A percentile compares a stretch with the other conserved stretches of the same genome.
Conservation (phyloP, 108 stramenopile genomes). For the Cyclostephanos invisitatus region DNA sequence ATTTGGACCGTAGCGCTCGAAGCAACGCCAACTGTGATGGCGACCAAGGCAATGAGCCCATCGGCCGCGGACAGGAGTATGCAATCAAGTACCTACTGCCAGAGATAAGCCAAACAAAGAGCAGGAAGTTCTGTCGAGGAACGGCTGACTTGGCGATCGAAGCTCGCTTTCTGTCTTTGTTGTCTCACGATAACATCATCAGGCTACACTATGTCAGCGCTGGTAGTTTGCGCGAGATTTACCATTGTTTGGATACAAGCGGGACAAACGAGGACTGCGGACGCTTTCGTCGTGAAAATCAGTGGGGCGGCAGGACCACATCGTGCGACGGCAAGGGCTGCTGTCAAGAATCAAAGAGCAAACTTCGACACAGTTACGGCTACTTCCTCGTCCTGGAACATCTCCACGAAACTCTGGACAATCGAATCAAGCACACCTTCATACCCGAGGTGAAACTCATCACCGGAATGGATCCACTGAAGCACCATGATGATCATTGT, state of each 20-base stretch:
- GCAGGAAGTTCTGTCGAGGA: conserved; percentile 58
- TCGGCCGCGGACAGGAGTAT: conserved; percentile 25
- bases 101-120: conserved; percentile 46
- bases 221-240: conserved; percentile 44
- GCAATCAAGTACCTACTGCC: conserved; percentile 70
- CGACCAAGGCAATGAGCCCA: conserved; percentile 6
- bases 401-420: conserved; percentile 56
- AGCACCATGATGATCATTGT: conserved; percentile 32
- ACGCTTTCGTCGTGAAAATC: background rate
- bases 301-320: background rate
- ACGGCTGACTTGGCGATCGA: conserved; percentile 76
- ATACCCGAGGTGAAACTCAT: conserved; percentile 23
- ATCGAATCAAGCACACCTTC: conserved; percentile 42
- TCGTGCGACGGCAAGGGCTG: background rate
- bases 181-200: conserved; percentile 74
- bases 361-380: conserved; percentile 39
- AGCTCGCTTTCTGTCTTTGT: conserved; percentile 55
- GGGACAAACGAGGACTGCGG: background rate
- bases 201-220: conserved; percentile 59
- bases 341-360: background rate
- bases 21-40: background rate
- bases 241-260: conserved; percentile 34
- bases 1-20: background rate
- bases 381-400: conserved; percentile 72
- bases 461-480: conserved; percentile 27